These are phyloP conservation scores for Leavenworthia alabamica DNA, from an alignment of 345 rosid species.

Conservation along the genomic window DNA sequence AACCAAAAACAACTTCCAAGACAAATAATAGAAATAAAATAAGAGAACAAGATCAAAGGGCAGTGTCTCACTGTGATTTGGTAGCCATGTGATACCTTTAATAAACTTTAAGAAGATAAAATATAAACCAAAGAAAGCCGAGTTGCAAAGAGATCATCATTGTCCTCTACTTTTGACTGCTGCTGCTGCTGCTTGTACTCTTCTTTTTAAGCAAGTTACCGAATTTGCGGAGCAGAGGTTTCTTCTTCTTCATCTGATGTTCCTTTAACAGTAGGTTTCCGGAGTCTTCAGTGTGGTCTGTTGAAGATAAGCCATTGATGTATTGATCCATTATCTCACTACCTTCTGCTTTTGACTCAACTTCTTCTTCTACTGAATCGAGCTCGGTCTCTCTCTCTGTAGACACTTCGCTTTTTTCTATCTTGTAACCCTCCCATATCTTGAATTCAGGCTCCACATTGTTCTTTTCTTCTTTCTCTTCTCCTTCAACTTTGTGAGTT, in stretches of 20 bases:
- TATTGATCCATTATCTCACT: slow-evolving; percentile 53
- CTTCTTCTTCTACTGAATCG: slow-evolving; percentile 67
- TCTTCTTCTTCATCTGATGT: slow-evolving; percentile 37
- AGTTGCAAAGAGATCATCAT: too few species aligned
- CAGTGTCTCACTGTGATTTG: slow-evolving; percentile 10
- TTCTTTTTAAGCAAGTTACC: slow-evolving; percentile 90
- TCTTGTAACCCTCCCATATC: slow-evolving; percentile 93
- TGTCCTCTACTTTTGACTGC: too few species aligned
- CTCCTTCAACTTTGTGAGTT: slow-evolving; percentile 37
- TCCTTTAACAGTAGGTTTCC: slow-evolving; percentile 49
- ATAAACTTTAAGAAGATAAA: too few species aligned
- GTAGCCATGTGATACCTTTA: too few species aligned
- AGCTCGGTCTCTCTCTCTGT: slow-evolving; percentile 59
- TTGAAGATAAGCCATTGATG: too few species aligned
- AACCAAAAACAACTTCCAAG: not conserved
- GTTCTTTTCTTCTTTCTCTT: too few species aligned
- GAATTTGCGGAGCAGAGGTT: slow-evolving; percentile 8
- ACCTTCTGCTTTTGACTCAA: slow-evolving; percentile 53
- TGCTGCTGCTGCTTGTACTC: slow-evolving; percentile 44
- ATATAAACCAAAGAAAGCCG: too few species aligned
- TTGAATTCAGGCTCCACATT: slow-evolving; percentile 52
- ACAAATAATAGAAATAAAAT: too few species aligned
- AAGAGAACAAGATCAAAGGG: slow-evolving; percentile 19
- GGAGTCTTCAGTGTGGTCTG: slow-evolving; percentile 42
- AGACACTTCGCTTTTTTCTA: slow-evolving; percentile 74